phyloP scores from a whole-genome alignment of 768 basidiomycete genomes.

The Tremella mesenterica region DNA sequence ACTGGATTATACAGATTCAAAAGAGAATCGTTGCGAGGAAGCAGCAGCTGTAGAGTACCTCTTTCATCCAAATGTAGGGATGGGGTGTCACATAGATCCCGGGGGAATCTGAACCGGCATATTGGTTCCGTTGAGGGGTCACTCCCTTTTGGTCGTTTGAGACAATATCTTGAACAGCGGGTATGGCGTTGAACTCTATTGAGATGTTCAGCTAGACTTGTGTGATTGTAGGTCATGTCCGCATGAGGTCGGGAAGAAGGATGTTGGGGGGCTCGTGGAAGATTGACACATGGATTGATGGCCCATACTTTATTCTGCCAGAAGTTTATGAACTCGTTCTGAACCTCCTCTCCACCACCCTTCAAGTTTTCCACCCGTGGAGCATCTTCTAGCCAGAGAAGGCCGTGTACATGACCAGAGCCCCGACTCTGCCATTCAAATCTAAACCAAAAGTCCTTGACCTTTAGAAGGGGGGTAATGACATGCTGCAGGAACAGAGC shows the following conservation, averaged over 20 bases:
- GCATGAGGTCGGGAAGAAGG: not conserved
- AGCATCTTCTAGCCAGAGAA: too few species aligned
- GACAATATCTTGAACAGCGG: not conserved
- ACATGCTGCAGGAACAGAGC: too few species aligned
- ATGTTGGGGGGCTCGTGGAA: not conserved
- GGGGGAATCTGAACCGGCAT: not conserved
- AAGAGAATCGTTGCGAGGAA: not conserved
- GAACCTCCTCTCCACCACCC: too few species aligned
- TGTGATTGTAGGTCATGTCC: not conserved
- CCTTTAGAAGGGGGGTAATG: too few species aligned
- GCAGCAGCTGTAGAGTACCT: not conserved
- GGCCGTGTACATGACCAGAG: too few species aligned
- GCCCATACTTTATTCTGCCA: not conserved
- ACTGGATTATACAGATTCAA: constrained; percentile 1
- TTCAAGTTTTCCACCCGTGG: too few species aligned
- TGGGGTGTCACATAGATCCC: not conserved
- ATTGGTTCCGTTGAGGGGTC: not conserved
- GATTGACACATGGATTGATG: not conserved
- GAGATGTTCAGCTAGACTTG: not conserved
- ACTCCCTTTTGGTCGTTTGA: not conserved
- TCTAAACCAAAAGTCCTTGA: too few species aligned
- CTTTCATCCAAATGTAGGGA: not conserved
- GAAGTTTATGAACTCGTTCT: not conserved
- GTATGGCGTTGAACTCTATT: not conserved
- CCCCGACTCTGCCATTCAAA: too few species aligned